Evolutionary conservation across 75 land plant species (phyloP), one percentile per base, ranked within the genome.

Genomic region (Pinus taeda): DNA sequence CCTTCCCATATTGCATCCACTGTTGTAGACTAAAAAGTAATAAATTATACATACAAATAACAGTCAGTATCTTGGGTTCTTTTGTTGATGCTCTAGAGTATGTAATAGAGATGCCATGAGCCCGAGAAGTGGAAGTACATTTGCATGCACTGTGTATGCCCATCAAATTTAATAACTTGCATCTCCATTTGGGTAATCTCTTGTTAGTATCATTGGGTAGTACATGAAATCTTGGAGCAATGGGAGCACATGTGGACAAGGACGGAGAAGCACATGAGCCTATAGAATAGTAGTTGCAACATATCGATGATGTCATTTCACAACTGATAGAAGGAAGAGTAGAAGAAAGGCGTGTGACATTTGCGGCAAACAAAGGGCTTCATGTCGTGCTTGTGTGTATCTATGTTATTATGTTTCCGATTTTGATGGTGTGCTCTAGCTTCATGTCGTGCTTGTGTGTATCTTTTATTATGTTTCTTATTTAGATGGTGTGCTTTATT

Each of bases 91-190:
- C 21, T 71, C 56, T 45, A 13, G 56, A 71, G 18, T 56, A 71
- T 26, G 56, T 71, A n/a, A 49, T 45, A n/a, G 73, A 30, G 18
- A 64, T 30, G 36, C 66, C 66, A 63, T 63, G 66, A 63, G 14
- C 21, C 37, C 17, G 15, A 30, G 33, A 17, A 64, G 20, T 15
- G 6, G 39, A 64, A 15, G 20, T 20, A 6, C 60, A 59, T 18
- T 59, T 59, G 60, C 20, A 18, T 29, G 29, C 3, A 64, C 67
- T 39, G 30, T 6, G 30, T 15, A 18, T 64, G 67, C 37, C 3
- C 2, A 30, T 33, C 37, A 29, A 63, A 30, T 63, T 14, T 13
- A 24, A 63, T 29, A 63, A 15, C 13, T 36, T 63, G 37, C 33
- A 64, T 5, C 7, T 45, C 49, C 49, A 45, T 64, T 64, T 30